Conservation (phyloP, 2,329 filamentous ascomycete genomes). For the Phaeoacremonium minimum region DNA sequence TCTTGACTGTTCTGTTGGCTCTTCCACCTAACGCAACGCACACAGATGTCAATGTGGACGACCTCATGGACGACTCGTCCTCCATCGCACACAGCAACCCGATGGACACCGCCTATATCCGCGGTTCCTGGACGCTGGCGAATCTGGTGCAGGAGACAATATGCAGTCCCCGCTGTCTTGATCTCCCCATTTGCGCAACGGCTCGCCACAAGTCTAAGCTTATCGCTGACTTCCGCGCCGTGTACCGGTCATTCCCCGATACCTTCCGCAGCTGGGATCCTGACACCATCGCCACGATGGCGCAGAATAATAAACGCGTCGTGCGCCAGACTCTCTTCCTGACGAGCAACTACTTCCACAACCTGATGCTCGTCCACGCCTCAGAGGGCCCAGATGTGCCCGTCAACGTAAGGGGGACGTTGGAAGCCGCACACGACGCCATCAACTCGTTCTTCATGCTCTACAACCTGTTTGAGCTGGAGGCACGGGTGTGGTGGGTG, state of each 20-base stretch:
- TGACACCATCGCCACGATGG: constrained; percentile 52
- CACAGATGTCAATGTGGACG: constrained; percentile 73
- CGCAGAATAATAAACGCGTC: constrained; percentile 57
- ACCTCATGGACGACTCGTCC: constrained; percentile 60
- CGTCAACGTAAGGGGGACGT: constrained; percentile 62
- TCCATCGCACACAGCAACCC: constrained; percentile 56
- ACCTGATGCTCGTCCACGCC: constrained; percentile 73
- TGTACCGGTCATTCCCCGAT: constrained; percentile 70
- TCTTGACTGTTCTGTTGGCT: constrained; percentile 72
- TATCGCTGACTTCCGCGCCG: constrained; percentile 63
- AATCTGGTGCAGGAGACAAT: constrained; percentile 75
- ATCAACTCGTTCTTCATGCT: constrained; percentile 72
- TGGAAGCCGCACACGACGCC: constrained; percentile 74
- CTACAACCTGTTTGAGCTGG: constrained; percentile 62
- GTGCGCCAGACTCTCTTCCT: constrained; percentile 74
- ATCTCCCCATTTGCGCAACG: constrained; percentile 66
- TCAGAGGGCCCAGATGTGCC: constrained; percentile 62
- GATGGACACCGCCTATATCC: constrained; percentile 66
- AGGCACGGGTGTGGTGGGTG: constrained; percentile 80
- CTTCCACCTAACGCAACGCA: constrained; percentile 75
- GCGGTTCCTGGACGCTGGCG: constrained; percentile 74
- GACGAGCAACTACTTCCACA: constrained; percentile 80
- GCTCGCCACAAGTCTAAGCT: constrained; percentile 66
- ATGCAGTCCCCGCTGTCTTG: constrained; percentile 69
- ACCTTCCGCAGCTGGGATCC: constrained; percentile 66